Percentiles rank a stretch among this genome's conserved stretches.
phyloP scores from a whole-genome alignment of 768 basidiomycete species.

The Filobasidium floriforme region DNA sequence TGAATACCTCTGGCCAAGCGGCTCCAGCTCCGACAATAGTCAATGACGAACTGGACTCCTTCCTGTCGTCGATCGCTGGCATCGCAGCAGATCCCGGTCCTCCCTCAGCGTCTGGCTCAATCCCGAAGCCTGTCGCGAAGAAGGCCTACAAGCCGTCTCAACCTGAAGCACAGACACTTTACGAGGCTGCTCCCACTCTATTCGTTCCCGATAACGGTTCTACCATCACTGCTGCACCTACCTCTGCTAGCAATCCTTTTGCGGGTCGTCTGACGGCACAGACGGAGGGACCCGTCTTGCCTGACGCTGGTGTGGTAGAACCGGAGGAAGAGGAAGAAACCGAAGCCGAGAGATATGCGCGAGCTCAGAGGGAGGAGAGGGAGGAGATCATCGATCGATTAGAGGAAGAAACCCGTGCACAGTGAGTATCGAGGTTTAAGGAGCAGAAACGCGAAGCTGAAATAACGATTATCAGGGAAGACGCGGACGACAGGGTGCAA shows the following conservation, averaged over 20 bases:
- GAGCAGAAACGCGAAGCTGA: too few relatives aligned
- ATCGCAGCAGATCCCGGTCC: neutral
- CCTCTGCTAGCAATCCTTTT: conserved; percentile 16
- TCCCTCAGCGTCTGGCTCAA: neutral
- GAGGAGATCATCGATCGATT: conserved; percentile 41
- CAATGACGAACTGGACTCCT: conserved; percentile 21
- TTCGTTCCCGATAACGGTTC: conserved; percentile 15
- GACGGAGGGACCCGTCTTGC: conserved; percentile 27
- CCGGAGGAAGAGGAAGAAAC: conserved; percentile 33
- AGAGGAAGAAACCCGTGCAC: conserved; percentile 41
- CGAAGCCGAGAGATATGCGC: conserved; percentile 31
- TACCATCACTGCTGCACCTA: conserved; percentile 11
- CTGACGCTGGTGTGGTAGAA: conserved; percentile 43
- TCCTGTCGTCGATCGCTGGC: conserved; percentile 16
- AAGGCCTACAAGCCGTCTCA: conserved; percentile 25
- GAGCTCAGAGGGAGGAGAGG: conserved; percentile 36
- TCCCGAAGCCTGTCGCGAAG: conserved; percentile 6
- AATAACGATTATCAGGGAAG: conserved; percentile 20
- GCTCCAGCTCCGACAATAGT: neutral
- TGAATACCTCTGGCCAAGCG: too few relatives aligned
- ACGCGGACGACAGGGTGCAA: conserved; percentile 19
- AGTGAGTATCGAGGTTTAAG: conserved; percentile 35
- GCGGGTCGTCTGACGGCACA: conserved; percentile 20
- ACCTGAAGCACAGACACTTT: conserved; percentile 34
- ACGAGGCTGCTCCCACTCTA: conserved; percentile 34